These are phyloP conservation scores for Moesziomyces globuligerus DNA, from an alignment of 1,284 basidiomycete species.

Conservation along the genomic window DNA sequence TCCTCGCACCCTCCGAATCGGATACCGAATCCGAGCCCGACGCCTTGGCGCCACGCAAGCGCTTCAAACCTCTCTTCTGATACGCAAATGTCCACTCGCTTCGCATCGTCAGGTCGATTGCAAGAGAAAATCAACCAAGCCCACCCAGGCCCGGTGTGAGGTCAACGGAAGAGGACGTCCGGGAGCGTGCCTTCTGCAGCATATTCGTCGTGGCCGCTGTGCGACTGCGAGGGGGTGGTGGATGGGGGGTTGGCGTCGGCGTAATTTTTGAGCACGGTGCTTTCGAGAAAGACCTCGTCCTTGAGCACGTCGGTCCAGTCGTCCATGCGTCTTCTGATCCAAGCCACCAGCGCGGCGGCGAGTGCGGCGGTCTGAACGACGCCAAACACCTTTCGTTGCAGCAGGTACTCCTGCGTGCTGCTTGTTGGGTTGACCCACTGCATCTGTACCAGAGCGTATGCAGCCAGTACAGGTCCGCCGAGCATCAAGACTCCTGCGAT, in stretches of 20 bases:
- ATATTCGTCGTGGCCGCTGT: conserved; percentile 9
- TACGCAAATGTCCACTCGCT: background rate
- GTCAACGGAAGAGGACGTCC: conserved; percentile 34
- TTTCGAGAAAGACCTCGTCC: conserved; percentile 63
- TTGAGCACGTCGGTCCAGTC: conserved; percentile 57
- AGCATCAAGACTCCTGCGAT: conserved; percentile 2
- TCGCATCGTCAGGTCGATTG: too few species aligned
- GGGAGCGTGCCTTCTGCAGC: conserved; percentile 32
- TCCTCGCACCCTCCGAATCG: conserved; percentile 1
- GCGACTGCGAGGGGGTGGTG: too few species aligned
- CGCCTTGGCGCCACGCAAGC: conserved; percentile 7
- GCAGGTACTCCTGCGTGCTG: conserved; percentile 21
- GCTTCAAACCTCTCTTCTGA: conserved; percentile 34
- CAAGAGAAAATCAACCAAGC: too few species aligned
- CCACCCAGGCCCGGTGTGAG: background rate
- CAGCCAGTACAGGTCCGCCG: background rate
- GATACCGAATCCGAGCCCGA: background rate
- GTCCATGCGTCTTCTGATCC: conserved; percentile 32
- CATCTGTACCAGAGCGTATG: background rate
- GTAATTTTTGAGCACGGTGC: conserved; percentile 62
- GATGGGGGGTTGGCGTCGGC: conserved; percentile 3
- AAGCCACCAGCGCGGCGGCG: conserved; percentile 1
- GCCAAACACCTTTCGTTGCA: conserved; percentile 21
- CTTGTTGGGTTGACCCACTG: background rate
- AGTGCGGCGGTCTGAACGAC: conserved; percentile 11